phyloP scores from a whole-genome alignment of 305 asterid species.

The Salvia sclarea region DNA sequence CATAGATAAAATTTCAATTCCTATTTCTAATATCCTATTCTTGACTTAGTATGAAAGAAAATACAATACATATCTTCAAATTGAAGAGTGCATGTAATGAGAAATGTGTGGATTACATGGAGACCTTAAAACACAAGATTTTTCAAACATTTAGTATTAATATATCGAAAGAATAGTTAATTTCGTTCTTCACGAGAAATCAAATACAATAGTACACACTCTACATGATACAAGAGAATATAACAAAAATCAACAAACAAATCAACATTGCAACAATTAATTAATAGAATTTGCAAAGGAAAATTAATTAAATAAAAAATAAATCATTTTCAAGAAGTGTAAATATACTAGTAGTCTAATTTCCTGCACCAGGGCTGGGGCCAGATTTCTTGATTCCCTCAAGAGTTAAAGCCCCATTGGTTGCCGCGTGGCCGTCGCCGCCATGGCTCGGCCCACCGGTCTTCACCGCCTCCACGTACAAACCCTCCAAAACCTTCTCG shows the following conservation, averaged over 20 bases:
- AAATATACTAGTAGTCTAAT: constrained; percentile 23
- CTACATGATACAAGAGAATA: too few species aligned
- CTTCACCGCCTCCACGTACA: constrained; percentile 39
- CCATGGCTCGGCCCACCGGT: constrained; percentile 50
- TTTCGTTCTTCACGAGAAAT: neutral
- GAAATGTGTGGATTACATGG: neutral
- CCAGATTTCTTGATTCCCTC: constrained; percentile 51
- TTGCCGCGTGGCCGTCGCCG: constrained; percentile 36
- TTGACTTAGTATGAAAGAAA: too few species aligned
- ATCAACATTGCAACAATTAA: neutral
- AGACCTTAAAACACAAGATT: neutral
- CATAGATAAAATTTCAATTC: too few species aligned
- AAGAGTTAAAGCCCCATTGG: constrained; percentile 24
- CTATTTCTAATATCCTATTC: too few species aligned
- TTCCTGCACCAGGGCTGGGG: constrained; percentile 53
- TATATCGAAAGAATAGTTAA: neutral
- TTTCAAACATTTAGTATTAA: neutral
- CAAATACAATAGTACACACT: neutral
- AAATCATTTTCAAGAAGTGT: neutral
- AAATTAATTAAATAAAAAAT: neutral
- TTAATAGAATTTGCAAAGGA: neutral
- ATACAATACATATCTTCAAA: neutral
- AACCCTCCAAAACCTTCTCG: constrained; percentile 28
- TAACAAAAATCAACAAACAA: too few species aligned
- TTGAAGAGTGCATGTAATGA: neutral